Conservation (phyloP, 2,329 filamentous ascomycete genomes). For the Talaromyces sp. region DNA sequence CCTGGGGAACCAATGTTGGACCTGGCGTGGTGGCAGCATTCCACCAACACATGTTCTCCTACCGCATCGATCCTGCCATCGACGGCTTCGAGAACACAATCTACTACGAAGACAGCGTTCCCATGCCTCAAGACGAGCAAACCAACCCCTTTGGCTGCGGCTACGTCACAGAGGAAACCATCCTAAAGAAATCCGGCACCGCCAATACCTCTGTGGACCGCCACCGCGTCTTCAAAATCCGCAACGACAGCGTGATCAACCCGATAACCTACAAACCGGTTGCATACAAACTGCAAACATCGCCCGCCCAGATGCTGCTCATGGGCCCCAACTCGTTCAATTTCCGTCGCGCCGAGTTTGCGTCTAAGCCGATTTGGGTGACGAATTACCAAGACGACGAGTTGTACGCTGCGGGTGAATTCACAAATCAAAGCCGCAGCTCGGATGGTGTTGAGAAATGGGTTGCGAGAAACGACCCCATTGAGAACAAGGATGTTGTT, state of each 20-base stretch:
- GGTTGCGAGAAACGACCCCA: constrained; percentile 27
- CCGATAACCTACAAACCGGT: constrained; percentile 50
- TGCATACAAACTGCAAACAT: constrained; percentile 51
- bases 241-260: constrained; percentile 50
- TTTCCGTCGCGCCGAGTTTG: constrained; percentile 49
- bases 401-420: constrained; percentile 49
- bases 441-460: constrained; percentile 33
- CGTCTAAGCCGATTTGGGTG: constrained; percentile 53
- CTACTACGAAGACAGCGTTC: constrained; percentile 52
- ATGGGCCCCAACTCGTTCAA: constrained; percentile 50
- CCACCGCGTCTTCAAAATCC: constrained; percentile 54
- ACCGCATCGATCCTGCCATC: constrained; percentile 57
- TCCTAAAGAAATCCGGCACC: constrained; percentile 44
- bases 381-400: constrained; percentile 49
- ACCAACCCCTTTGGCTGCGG: constrained; percentile 54
- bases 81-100: constrained; percentile 52
- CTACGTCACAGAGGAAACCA: constrained; percentile 46
- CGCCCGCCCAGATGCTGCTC: constrained; percentile 53
- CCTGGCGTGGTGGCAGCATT: constrained; percentile 63
- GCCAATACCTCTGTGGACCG: constrained; percentile 44
- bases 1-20: constrained; percentile 64
- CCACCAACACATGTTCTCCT: constrained; percentile 71
- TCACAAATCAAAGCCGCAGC: constrained; percentile 49
- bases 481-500: constrained; percentile 38
- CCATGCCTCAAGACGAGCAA: constrained; percentile 50